Evolutionary conservation across 2,329 filamentous ascomycete genomes (phyloP).

Genomic region (Penicillium fuscoglaucum): DNA sequence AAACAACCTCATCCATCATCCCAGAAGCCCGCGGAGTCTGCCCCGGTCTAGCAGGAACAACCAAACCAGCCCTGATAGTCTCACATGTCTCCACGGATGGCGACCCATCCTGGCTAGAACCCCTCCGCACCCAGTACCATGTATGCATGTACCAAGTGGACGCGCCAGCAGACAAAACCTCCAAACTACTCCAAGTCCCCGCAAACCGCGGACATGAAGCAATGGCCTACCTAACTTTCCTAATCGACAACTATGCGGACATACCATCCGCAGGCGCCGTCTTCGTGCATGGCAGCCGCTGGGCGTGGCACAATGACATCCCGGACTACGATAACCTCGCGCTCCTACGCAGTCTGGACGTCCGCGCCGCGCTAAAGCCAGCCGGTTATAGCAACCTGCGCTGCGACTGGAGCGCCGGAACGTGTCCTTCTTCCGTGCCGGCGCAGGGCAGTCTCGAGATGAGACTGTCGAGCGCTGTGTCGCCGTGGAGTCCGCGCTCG

Average conservation of each 20-base stretch:
- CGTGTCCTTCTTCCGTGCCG: constrained; percentile 35
- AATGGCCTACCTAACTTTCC: constrained; percentile 50
- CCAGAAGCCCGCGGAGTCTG: constrained; percentile 44
- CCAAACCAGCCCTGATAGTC: constrained; percentile 50
- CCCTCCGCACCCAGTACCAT: constrained; percentile 44
- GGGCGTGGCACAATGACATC: constrained; percentile 49
- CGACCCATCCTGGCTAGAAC: constrained; percentile 45
- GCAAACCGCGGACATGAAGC: constrained; percentile 50
- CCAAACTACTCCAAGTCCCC: constrained; percentile 44
- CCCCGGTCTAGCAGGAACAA: constrained; percentile 39
- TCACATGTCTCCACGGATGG: constrained; percentile 46
- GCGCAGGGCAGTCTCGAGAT: constrained; percentile 48
- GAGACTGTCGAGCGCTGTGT: constrained; percentile 37
- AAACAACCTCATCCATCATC: constrained; percentile 37
- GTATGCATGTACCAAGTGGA: constrained; percentile 50
- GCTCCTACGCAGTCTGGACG: constrained; percentile 42
- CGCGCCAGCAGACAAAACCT: constrained; percentile 26
- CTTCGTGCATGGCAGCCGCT: constrained; percentile 48
- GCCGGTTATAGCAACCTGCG: constrained; percentile 52
- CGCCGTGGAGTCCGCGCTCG: constrained; percentile 47
- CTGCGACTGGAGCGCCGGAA: constrained; percentile 53
- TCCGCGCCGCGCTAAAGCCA: constrained; percentile 39
- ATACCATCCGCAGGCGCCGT: constrained; percentile 43
- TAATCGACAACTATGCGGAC: constrained; percentile 49
- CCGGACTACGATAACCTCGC: constrained; percentile 48